A percentile compares a stretch with the other conserved stretches of the same genome.
These are phyloP conservation scores for Pyrenophora tritici-repentis DNA, from an alignment of 2,329 filamentous ascomycete genomes.

Conservation along the genomic window DNA sequence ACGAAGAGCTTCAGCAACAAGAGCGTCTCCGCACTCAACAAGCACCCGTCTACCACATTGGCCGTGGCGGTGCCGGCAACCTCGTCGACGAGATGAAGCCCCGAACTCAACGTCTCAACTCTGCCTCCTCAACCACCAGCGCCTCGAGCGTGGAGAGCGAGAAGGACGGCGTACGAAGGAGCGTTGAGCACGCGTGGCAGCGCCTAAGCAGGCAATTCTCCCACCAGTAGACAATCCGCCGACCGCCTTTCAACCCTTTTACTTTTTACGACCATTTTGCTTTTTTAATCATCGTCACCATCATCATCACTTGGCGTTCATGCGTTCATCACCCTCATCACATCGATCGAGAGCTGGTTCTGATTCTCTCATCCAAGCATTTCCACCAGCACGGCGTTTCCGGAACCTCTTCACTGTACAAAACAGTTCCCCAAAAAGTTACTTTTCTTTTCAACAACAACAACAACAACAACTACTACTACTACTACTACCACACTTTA, in stretches of 20 bases:
- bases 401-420: slow-evolving; percentile 10
- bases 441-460: slow-evolving; percentile 11
- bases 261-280: slow-evolving; percentile 2
- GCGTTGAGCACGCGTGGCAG: slow-evolving; percentile 46
- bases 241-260: not conserved
- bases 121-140: slow-evolving; percentile 30
- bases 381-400: slow-evolving; percentile 17
- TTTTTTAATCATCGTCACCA: not conserved
- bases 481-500: not conserved
- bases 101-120: slow-evolving; percentile 35
- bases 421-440: slow-evolving; percentile 22
- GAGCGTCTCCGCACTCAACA: slow-evolving; percentile 59
- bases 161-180: slow-evolving; percentile 38
- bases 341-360: slow-evolving; percentile 45
- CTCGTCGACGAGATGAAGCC: slow-evolving; percentile 48
- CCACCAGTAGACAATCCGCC: slow-evolving; percentile 23
- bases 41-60: slow-evolving; percentile 67
- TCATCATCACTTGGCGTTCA: not conserved
- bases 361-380: slow-evolving; percentile 43
- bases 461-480: too few relatives aligned
- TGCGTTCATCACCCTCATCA: slow-evolving; percentile 1
- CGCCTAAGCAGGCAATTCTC: slow-evolving; percentile 43
- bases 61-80: slow-evolving; percentile 66
- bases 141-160: slow-evolving; percentile 31
- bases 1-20: slow-evolving; percentile 67